Evolutionary conservation across 108 stramenopile genomes (phyloP), one percentile per base, ranked within the genome.

Genomic region (Aurantiochytrium sp.): DNA sequence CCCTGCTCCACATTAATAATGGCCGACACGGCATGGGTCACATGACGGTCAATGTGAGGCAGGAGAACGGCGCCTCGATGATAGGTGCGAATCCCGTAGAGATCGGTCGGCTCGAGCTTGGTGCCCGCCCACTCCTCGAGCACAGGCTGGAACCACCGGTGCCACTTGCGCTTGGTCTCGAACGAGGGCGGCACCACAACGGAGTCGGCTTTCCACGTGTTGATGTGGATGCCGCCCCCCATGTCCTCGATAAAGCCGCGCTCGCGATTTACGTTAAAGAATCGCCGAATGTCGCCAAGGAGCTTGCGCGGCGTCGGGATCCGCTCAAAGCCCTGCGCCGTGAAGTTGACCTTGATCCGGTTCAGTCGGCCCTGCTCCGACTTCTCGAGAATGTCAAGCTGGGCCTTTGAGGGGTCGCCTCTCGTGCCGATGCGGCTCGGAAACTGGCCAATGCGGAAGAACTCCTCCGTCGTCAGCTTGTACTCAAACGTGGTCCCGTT

Each of bases 1-100:
- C 91, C 95, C 92, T 97, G 97, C 36, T 94, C 96, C 24, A 97
- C 89, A 87, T 97, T 96, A 87, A 97, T 95, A 91, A 97, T 97
- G 15, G 95, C 90, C 53, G 93, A 94, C 5, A 95, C 92, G 24
- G 96, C 96, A 88, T 97, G 97, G 4, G 97, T 98, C 12, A 86
- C 91, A 4, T 94, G 87, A 30, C 96, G 89, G 91, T 97, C 97
- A 19, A 97, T 96, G 87, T 97, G 97, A 52, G 95, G 95, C 86
- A 95, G 69, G 42, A 97, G 85, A 37, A 95, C 89, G 42, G 96
- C 95, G 19, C 96, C 96, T 55, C 94, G 86, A 68, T 95, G 92
- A 87, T 98, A 98, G 48, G 94, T 92, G 34, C 97, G 93, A 6
- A 98, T 90, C 50, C 97, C 97, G 87, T 98, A 98, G 89, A 96